These are phyloP conservation scores for Lactarius sanguifluus DNA, from an alignment of 768 basidiomycete species.

Conservation along the genomic window DNA sequence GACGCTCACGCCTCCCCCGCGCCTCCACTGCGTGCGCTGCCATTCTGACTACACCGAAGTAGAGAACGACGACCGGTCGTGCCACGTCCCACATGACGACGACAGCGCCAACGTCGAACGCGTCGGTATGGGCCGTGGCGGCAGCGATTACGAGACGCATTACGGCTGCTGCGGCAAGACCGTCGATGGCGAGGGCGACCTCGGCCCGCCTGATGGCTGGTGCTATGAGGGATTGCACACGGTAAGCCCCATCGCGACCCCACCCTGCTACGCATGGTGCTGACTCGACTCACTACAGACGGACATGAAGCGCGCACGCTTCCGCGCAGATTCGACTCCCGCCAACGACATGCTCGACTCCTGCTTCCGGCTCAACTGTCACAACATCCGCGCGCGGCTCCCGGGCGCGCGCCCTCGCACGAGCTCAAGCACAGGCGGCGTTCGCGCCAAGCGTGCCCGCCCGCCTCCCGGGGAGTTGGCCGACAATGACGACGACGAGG, in stretches of 20 bases:
- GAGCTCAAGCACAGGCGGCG: constrained; percentile 28
- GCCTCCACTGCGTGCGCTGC: constrained; percentile 73
- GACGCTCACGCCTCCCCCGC: constrained; percentile 61
- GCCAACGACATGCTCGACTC: constrained; percentile 66
- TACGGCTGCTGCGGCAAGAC: constrained; percentile 75
- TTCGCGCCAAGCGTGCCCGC: constrained; percentile 35
- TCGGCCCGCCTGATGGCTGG: constrained; percentile 85
- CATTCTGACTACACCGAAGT: constrained; percentile 69
- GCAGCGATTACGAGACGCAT: constrained; percentile 48
- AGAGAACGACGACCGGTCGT: constrained; percentile 71
- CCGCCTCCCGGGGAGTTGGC: constrained; percentile 5
- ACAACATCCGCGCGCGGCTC: constrained; percentile 38
- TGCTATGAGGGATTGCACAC: constrained; percentile 85
- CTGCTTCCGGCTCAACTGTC: constrained; percentile 58
- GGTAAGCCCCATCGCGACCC: constrained; percentile 39
- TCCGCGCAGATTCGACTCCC: constrained; percentile 70
- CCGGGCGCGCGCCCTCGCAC: constrained; percentile 20
- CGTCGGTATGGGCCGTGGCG: constrained; percentile 41
- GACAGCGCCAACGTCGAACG: constrained; percentile 76
- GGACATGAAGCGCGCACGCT: constrained; percentile 72
- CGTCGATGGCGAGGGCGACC: constrained; percentile 74
- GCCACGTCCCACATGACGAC: constrained; percentile 74
- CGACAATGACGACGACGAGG: constrained; percentile 30
- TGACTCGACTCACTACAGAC: constrained; percentile 43
- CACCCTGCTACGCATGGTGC: neutral